A percentile compares a stretch with the other conserved stretches of the same genome.
phyloP scores from a whole-genome alignment of 2,329 filamentous ascomycete genomes.

The Emergomyces africanus region DNA sequence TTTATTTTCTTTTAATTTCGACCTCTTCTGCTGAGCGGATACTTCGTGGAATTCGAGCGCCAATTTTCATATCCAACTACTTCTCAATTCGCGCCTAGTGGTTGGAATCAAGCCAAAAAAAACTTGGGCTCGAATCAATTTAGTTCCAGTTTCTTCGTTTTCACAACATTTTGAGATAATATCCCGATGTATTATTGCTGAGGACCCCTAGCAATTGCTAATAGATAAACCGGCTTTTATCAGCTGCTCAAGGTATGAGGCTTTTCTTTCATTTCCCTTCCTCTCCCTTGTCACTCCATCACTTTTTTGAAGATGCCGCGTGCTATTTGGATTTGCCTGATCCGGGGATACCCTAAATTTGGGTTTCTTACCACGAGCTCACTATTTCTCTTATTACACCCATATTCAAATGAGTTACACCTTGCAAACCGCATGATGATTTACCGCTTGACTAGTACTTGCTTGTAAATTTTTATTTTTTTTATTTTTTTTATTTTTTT shows the following conservation, averaged over 20 bases:
- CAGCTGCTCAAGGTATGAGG: not conserved
- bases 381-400: not conserved
- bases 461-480: too few relatives aligned
- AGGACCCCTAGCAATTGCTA: not conserved
- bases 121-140: not conserved
- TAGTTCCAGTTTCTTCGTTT: not conserved
- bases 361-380: not conserved
- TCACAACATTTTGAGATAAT: not conserved
- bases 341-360: not conserved
- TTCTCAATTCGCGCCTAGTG: not conserved
- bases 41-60: not conserved
- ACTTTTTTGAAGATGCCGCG: not conserved
- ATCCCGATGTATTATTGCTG: conserved; percentile 1
- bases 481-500: too few relatives aligned
- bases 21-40: conserved; percentile 1
- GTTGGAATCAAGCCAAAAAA: not conserved
- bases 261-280: not conserved
- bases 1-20: not conserved
- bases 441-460: not conserved
- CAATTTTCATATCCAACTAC: not conserved
- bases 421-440: not conserved
- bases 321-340: not conserved
- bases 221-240: not conserved
- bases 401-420: not conserved
- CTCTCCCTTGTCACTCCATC: not conserved